Evolutionary conservation across 805 yeast genomes (phyloP).

Genomic region (Candida oleophila): DNA sequence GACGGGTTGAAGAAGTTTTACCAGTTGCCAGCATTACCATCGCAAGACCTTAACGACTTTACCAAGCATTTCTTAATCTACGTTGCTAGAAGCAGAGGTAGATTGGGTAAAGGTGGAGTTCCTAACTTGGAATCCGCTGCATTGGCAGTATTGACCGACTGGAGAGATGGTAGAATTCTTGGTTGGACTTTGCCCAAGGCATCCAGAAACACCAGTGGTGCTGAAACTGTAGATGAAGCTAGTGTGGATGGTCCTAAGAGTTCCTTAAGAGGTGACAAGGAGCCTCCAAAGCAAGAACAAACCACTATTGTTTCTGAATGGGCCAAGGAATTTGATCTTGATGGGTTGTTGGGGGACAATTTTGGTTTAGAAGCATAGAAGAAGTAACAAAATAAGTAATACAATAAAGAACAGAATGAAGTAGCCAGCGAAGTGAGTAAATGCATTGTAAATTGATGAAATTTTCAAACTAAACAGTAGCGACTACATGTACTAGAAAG

Average conservation of each 20-base stretch:
- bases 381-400: background rate
- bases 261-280: slow-evolving; percentile 40
- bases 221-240: slow-evolving; percentile 16
- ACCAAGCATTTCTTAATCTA: slow-evolving; percentile 86
- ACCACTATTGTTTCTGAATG: slow-evolving; percentile 84
- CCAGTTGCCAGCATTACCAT: slow-evolving; percentile 77
- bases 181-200: slow-evolving; percentile 84
- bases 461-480: no score
- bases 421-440: no score
- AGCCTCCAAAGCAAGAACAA: slow-evolving; percentile 54
- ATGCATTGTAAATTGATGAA: no score
- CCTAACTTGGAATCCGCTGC: slow-evolving; percentile 90
- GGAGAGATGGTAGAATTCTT: slow-evolving; percentile 93
- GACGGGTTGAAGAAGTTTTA: slow-evolving; percentile 72
- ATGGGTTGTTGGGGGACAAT: slow-evolving; percentile 62
- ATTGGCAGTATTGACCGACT: slow-evolving; percentile 77
- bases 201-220: slow-evolving; percentile 38
- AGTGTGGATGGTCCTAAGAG: slow-evolving; percentile 35
- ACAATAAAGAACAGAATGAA: background rate
- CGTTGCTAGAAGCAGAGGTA: slow-evolving; percentile 88
- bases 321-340: slow-evolving; percentile 94
- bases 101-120: slow-evolving; percentile 89
- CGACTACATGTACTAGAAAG: no score
- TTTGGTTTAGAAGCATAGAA: slow-evolving; percentile 27
- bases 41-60: slow-evolving; percentile 68